Percentiles rank a stretch among this genome's conserved stretches.
phyloP scores from a whole-genome alignment of 129 eudicot species.

The Arctium lappa region DNA sequence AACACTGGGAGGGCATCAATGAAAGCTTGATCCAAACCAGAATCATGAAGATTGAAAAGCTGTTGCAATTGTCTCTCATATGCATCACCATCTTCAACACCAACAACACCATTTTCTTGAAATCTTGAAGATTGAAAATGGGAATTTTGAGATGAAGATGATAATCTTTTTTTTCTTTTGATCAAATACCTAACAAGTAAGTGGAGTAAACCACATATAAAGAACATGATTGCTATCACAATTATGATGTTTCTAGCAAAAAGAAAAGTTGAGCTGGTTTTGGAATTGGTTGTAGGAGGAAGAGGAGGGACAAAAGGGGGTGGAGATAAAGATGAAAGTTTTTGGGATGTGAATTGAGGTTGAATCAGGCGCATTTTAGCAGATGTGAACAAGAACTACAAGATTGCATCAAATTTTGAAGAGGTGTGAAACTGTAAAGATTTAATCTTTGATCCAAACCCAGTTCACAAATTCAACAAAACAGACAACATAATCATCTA shows the following conservation, averaged over 20 bases:
- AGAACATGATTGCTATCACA: slow-evolving; percentile 56
- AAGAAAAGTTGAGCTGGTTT: slow-evolving; percentile 56
- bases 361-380: slow-evolving; percentile 34
- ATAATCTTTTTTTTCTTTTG: slow-evolving; percentile 36
- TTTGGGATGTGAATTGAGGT: slow-evolving; percentile 6
- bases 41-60: slow-evolving; percentile 80
- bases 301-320: slow-evolving; percentile 27
- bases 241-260: slow-evolving; percentile 48
- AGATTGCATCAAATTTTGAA: neutral
- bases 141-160: slow-evolving; percentile 34
- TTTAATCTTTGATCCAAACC: too few relatives aligned
- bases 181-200: slow-evolving; percentile 54
- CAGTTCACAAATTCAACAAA: too few relatives aligned
- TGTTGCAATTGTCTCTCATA: slow-evolving; percentile 80
- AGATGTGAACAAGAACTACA: neutral
- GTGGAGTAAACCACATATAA: slow-evolving; percentile 69
- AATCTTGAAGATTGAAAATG: slow-evolving; percentile 49
- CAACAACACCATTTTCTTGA: slow-evolving; percentile 47
- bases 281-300: slow-evolving; percentile 32
- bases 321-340: slow-evolving; percentile 27
- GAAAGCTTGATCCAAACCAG: slow-evolving; percentile 79
- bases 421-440: too few relatives aligned
- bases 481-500: too few relatives aligned
- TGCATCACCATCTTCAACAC: slow-evolving; percentile 36
- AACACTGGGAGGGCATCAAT: slow-evolving; percentile 95